phyloP scores from a whole-genome alignment of 2,329 filamentous ascomycete genomes.

The Sclerotinia sclerotiorum region DNA sequence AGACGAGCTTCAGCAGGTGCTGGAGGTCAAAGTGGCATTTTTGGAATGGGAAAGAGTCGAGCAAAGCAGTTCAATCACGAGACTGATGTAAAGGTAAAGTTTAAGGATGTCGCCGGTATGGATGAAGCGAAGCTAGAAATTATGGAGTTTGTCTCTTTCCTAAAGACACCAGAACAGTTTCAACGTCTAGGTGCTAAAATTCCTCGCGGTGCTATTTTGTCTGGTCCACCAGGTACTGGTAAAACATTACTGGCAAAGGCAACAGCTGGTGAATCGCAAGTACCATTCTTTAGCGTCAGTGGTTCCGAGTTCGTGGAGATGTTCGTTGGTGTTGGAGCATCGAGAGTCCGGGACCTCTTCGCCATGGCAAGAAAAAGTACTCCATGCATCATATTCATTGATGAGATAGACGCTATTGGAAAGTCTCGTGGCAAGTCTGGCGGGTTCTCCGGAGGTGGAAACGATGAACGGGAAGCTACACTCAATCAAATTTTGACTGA shows the following conservation, averaged over 20 bases:
- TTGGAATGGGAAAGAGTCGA: constrained; percentile 92
- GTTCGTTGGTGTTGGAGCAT: constrained; percentile 98
- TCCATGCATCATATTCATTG: constrained; percentile 98
- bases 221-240: constrained; percentile 96
- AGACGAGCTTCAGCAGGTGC: constrained; percentile 69
- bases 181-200: constrained; percentile 96
- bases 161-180: constrained; percentile 90
- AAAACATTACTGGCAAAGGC: constrained; percentile 97
- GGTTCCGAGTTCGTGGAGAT: constrained; percentile 99
- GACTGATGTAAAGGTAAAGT: constrained; percentile 94
- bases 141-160: constrained; percentile 98
- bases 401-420: constrained; percentile 98
- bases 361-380: constrained; percentile 92
- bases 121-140: constrained; percentile 98
- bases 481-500: constrained; percentile 98
- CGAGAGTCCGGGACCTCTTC: constrained; percentile 91
- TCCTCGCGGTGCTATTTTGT: constrained; percentile 91
- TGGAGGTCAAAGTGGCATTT: constrained; percentile 74
- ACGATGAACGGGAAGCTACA: constrained; percentile 94
- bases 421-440: constrained; percentile 81
- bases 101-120: constrained; percentile 94
- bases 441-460: constrained; percentile 73
- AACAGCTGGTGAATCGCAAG: constrained; percentile 92
- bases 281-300: constrained; percentile 97
- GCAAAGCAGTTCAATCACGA: constrained; percentile 98